Conservation (phyloP, 2,329 filamentous ascomycete species). For the Cytospora mali region DNA sequence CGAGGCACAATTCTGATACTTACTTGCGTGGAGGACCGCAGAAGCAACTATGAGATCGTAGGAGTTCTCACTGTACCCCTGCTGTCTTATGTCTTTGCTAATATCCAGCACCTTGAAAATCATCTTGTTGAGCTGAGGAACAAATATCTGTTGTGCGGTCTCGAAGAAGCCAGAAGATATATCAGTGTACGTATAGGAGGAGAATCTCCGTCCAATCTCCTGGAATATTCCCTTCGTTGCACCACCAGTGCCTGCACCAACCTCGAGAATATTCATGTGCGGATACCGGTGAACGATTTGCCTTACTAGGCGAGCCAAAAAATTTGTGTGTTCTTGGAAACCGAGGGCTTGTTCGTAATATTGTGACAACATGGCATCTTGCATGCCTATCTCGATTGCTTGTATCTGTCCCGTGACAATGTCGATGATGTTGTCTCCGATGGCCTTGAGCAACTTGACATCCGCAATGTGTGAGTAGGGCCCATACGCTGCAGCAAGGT, state of each 20-base stretch:
- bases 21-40: slow-evolving; percentile 44
- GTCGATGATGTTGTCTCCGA: neutral
- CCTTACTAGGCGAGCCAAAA: slow-evolving; percentile 35
- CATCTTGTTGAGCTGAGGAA: slow-evolving; percentile 26
- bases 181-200: slow-evolving; percentile 49
- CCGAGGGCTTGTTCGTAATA: no score
- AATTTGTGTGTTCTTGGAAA: slow-evolving; percentile 16
- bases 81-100: slow-evolving; percentile 32
- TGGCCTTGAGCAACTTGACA: neutral
- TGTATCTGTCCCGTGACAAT: neutral
- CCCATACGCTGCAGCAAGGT: no score
- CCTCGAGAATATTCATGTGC: slow-evolving; percentile 40
- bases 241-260: slow-evolving; percentile 46
- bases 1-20: no score
- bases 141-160: slow-evolving; percentile 31
- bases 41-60: slow-evolving; percentile 45
- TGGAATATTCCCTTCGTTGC: slow-evolving; percentile 41
- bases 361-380: neutral
- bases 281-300: slow-evolving; percentile 37
- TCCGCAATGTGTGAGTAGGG: neutral
- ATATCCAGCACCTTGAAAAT: slow-evolving; percentile 34
- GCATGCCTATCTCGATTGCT: neutral
- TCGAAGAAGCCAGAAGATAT: slow-evolving; percentile 44
- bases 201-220: slow-evolving; percentile 35
- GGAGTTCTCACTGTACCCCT: slow-evolving; percentile 36